Evolutionary conservation across 2,329 filamentous ascomycete species (phyloP), one percentile per base, ranked within the genome.

Genomic region (Epichloe bromicola): DNA sequence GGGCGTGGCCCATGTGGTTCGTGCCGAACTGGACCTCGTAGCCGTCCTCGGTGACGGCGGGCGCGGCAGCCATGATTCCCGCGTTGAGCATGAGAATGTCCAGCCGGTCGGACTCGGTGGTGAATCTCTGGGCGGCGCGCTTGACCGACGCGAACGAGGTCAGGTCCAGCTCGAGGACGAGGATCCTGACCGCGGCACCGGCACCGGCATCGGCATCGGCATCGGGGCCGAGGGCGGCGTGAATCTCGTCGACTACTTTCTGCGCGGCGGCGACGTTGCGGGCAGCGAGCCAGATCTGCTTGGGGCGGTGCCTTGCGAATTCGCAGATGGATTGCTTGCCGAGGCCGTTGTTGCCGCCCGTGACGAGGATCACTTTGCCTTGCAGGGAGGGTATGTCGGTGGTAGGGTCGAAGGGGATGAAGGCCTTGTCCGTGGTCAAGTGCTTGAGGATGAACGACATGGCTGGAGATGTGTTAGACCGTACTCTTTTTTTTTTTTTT

Each of bases 271-370:
- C 62, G 33, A 67, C 61, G 17, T 66, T 71, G 30, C 58, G 72
- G 55, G 57, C 67, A 4, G 56, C 55, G 17, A 61, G 52, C 55
- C 57, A 61, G 47, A 61, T 56, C 44, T 56, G 51, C 10, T 47
- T 48, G 15, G 59, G 58, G 8, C 38, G 50, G 43, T 61, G 57
- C 26, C 47, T 55, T 11, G 54, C 53, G 30, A 53, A 55, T 19
- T 61, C 56, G 7, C 60, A 49, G n/a, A 57, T 40, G 23, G 57
- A 44, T 23, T 58, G 52, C 55, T 94, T 72, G 34, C 89, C 89
- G 51, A 95, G 70, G 12, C 89, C 89, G 64, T 86, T 75, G 42
- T 88, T 88, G 62, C 86, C 89, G 49, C 89, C 89, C 0, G 89
- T 95, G 15, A 95, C 83, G 20, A 95, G 74, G 42, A 80, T 86